Conservation (phyloP, 805 yeast species). For the Kuraishia ogatae region DNA sequence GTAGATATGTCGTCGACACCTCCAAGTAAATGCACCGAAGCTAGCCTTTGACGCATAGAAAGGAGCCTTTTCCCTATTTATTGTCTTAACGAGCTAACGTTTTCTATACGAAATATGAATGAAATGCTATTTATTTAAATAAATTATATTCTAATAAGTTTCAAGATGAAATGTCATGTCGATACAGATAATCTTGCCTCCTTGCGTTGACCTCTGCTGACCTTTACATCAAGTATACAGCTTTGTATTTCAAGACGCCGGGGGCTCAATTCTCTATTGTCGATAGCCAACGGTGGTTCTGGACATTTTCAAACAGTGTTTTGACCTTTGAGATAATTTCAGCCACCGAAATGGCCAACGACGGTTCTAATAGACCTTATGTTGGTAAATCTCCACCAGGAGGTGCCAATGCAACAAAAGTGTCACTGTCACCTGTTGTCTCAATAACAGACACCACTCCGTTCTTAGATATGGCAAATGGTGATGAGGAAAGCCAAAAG, state of each 20-base stretch:
- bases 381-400: neutral
- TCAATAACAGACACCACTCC: conserved; percentile 42
- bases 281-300: too few species aligned
- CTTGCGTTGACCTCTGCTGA: neutral
- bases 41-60: neutral
- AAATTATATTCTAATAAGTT: conserved; percentile 5
- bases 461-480: conserved; percentile 37
- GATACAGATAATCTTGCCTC: neutral
- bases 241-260: neutral
- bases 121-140: neutral
- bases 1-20: conserved; percentile 59
- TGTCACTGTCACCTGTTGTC: conserved; percentile 40
- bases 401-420: conserved; percentile 29
- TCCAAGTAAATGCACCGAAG: conserved; percentile 21
- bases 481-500: conserved; percentile 35
- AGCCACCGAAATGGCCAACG: neutral
- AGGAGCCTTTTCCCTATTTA: neutral
- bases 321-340: neutral
- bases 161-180: conserved; percentile 5
- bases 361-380: neutral
- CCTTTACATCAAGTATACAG: neutral
- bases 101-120: neutral
- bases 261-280: neutral
- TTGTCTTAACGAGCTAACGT: neutral
- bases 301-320: neutral